Evolutionary conservation across 179 eudicot species (phyloP).

Genomic region (Gypsophila paniculata): DNA sequence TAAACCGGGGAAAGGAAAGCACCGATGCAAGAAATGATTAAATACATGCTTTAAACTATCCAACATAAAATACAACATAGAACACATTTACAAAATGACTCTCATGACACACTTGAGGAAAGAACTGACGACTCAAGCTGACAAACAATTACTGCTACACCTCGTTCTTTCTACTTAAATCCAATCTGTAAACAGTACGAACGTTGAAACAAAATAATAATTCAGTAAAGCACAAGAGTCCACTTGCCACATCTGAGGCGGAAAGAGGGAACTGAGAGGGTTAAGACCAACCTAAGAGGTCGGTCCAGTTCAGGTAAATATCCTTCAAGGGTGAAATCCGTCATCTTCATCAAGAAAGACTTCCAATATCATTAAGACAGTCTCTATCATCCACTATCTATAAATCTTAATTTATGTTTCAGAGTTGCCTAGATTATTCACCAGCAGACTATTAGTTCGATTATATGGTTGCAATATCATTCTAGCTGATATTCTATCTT

Average conservation of each 20-base stretch:
- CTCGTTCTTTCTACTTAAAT: not conserved
- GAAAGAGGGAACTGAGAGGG: not conserved
- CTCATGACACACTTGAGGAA: not conserved
- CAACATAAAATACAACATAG: not conserved
- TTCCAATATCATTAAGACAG: not conserved
- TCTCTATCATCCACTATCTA: not conserved
- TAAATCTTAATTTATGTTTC: not conserved
- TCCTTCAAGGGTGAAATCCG: not conserved
- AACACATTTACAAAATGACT: not conserved
- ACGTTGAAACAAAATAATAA: not conserved
- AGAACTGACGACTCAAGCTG: not conserved
- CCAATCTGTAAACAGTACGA: not conserved
- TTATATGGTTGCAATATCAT: not conserved
- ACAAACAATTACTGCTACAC: not conserved
- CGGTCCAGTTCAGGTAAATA: not conserved
- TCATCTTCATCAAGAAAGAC: not conserved
- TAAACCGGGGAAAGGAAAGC: not conserved
- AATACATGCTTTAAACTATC: not conserved
- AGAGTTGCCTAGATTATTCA: not conserved
- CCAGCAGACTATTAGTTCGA: not conserved
- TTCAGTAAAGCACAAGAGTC: not conserved
- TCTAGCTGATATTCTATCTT: not conserved
- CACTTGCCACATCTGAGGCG: not conserved
- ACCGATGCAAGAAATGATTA: not conserved
- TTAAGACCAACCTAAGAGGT: not conserved